Percentiles rank a stretch among this genome's conserved stretches.
phyloP scores from a whole-genome alignment of 2,329 filamentous ascomycete genomes.

The Teratosphaeria nubilosa region DNA sequence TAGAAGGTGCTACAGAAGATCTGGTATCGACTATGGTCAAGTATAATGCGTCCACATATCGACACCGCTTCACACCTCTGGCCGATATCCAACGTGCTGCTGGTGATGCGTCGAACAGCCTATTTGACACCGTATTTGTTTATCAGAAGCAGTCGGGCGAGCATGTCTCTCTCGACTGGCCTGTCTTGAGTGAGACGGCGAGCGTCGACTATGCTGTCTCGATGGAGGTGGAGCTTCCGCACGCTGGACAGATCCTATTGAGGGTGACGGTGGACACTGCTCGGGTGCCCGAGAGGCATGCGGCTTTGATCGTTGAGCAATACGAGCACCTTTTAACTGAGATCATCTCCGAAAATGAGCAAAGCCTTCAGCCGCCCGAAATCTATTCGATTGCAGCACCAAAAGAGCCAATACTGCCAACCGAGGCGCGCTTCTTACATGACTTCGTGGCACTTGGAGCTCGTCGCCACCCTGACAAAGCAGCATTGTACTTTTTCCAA shows the following conservation, averaged over 20 bases:
- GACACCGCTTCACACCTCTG: conserved; percentile 62
- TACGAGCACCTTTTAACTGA: conserved; percentile 58
- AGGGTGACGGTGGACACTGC: conserved; percentile 57
- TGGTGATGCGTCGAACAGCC: conserved; percentile 50
- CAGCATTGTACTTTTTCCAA: conserved; percentile 60
- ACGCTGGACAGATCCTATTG: conserved; percentile 43
- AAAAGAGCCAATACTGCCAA: conserved; percentile 45
- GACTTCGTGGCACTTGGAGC: conserved; percentile 65
- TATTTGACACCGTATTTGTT: conserved; percentile 80
- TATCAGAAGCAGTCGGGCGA: conserved; percentile 54
- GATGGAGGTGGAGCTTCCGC: conserved; percentile 59
- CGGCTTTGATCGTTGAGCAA: conserved; percentile 55
- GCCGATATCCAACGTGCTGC: conserved; percentile 63
- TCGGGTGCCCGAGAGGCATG: conserved; percentile 59
- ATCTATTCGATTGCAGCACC: conserved; percentile 53
- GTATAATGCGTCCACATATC: conserved; percentile 54
- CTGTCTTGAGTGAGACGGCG: conserved; percentile 53
- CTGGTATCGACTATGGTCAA: conserved; percentile 55
- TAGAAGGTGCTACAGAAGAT: conserved; percentile 44
- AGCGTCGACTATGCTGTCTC: conserved; percentile 71
- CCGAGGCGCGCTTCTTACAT: conserved; percentile 56
- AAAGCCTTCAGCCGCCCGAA: neutral
- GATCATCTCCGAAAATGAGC: conserved; percentile 25
- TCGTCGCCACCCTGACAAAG: conserved; percentile 43
- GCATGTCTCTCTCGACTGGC: conserved; percentile 41